Evolutionary conservation across 2,329 filamentous ascomycete genomes (phyloP).

Genomic region (Aspergillus flavus): DNA sequence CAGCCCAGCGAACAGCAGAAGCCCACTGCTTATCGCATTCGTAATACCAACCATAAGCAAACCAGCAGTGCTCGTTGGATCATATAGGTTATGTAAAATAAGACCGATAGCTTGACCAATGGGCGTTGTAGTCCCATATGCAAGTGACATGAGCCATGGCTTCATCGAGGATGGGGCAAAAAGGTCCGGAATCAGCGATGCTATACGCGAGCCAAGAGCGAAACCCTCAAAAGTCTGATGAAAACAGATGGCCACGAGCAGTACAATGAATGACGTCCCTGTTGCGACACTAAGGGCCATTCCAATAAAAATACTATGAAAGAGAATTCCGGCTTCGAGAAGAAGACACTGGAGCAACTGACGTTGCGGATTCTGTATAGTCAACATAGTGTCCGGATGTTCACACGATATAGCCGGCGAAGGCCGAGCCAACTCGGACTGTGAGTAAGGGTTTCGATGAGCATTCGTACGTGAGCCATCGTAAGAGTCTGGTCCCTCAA

Average conservation of each 20-base stretch:
- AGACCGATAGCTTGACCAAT: slow-evolving; percentile 83
- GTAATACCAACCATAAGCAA: slow-evolving; percentile 83
- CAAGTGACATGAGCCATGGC: slow-evolving; percentile 71
- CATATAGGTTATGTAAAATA: slow-evolving; percentile 75
- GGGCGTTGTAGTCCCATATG: slow-evolving; percentile 72
- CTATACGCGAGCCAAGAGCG: slow-evolving; percentile 81
- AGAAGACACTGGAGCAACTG: slow-evolving; percentile 76
- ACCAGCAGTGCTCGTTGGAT: slow-evolving; percentile 74
- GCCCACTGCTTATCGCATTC: slow-evolving; percentile 80
- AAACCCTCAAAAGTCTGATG: slow-evolving; percentile 90
- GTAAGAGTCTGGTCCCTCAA: slow-evolving; percentile 55
- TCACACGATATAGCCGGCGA: slow-evolving; percentile 21
- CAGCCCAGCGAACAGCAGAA: slow-evolving; percentile 79
- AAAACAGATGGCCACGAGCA: slow-evolving; percentile 78
- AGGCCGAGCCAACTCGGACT: slow-evolving; percentile 17
- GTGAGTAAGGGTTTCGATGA: slow-evolving; percentile 15
- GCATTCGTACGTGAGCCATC: slow-evolving; percentile 20
- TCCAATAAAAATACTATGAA: slow-evolving; percentile 83
- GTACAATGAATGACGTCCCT: slow-evolving; percentile 76
- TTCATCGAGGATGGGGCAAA: slow-evolving; percentile 73
- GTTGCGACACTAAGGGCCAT: slow-evolving; percentile 84
- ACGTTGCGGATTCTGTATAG: slow-evolving; percentile 61
- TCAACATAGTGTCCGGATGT: slow-evolving; percentile 32
- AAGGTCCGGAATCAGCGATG: slow-evolving; percentile 64
- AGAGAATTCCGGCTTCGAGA: slow-evolving; percentile 80